Evolutionary conservation across 805 yeast genomes (phyloP), one percentile per base, ranked within the genome.

Genomic region (Metschnikowia gelsemii): DNA sequence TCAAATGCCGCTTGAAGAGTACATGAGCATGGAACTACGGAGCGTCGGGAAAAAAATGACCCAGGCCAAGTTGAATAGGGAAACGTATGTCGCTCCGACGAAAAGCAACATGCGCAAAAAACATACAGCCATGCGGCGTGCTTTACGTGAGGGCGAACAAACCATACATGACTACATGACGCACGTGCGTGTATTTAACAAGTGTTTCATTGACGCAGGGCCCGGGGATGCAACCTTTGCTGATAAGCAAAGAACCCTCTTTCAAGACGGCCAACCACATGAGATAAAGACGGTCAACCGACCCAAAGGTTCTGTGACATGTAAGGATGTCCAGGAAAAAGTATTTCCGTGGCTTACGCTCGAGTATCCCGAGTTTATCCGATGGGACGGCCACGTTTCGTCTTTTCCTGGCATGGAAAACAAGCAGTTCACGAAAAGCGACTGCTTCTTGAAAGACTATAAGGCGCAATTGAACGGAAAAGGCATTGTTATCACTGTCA

Each of bases 111-210:
- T 67, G 32, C 63, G 64, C 36, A 36, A 49, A 12, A 55, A 62
- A 20, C 71, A 57, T 47, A 52, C 58, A 5, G 49, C 51, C n/a
- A 49, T 58, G 35, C 50, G 57, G 53, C 34, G 42, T 2, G 46
- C 45, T 22, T 61, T 67, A 11, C 42, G 43, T 35, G 29, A 32
- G 2, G 43, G 52, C 5, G 76, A 72, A 47, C 67, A 65, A 36
- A 46, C 46, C 5, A 62, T 75, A 51, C 62, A 70, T 17, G 72
- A 72, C 41, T 67, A 66, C 38, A 55, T 74, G 16, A 64, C 75
- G 7, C 76, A 72, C 46, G 48, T 75, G 31, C 62, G 75, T 46
- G 68, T 74, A 13, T 76, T 66, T 51, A 68, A 72, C 34, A 64
- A 70, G 32, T 76, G 82, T 45, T 76, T 57, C 47, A n/a, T n/a